A percentile compares a stretch with the other conserved stretches of the same genome.
Evolutionary conservation across 1,284 basidiomycete species (phyloP).

Genomic region (Vanrija pseudolonga): DNA sequence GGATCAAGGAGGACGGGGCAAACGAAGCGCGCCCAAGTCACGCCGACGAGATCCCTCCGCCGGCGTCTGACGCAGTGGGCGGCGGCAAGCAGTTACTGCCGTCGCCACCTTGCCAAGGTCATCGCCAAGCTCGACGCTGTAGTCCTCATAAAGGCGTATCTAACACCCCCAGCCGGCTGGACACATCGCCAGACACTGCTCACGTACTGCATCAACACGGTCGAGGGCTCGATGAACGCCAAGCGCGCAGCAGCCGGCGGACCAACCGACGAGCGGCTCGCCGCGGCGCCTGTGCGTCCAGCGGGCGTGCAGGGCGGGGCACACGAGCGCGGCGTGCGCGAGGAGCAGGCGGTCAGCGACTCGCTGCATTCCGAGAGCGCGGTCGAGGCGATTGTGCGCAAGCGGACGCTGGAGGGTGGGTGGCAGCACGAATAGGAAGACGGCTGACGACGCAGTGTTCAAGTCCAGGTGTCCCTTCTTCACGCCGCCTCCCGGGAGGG

Average conservation of each 20-base stretch:
- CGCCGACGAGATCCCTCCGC: no score
- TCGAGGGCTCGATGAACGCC: slow-evolving; percentile 63
- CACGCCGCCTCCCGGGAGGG: slow-evolving; percentile 61
- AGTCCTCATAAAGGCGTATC: not conserved
- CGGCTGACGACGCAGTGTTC: slow-evolving; percentile 59
- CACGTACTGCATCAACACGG: slow-evolving; percentile 69
- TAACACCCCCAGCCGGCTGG: slow-evolving; percentile 66
- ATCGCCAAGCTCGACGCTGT: no score
- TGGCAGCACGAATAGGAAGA: not conserved
- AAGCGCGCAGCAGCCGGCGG: slow-evolving; percentile 51
- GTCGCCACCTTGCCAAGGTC: not conserved
- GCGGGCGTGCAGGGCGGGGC: slow-evolving; percentile 23
- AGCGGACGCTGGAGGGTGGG: slow-evolving; percentile 72
- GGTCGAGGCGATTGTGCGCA: slow-evolving; percentile 73
- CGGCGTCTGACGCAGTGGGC: no score
- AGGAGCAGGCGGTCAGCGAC: slow-evolving; percentile 66
- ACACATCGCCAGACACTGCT: slow-evolving; percentile 71
- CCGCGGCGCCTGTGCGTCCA: not conserved
- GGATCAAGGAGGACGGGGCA: no score
- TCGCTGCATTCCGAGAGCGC: slow-evolving; percentile 74
- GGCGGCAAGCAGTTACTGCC: not conserved
- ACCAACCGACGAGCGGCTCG: slow-evolving; percentile 13
- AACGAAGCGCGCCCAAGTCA: no score
- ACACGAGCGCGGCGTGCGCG: slow-evolving; percentile 59
- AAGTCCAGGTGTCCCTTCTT: slow-evolving; percentile 78